These are phyloP conservation scores for Nosema muscidifuracis DNA, from an alignment of 371 early-diverging fungal genomes.

Conservation along the genomic window DNA sequence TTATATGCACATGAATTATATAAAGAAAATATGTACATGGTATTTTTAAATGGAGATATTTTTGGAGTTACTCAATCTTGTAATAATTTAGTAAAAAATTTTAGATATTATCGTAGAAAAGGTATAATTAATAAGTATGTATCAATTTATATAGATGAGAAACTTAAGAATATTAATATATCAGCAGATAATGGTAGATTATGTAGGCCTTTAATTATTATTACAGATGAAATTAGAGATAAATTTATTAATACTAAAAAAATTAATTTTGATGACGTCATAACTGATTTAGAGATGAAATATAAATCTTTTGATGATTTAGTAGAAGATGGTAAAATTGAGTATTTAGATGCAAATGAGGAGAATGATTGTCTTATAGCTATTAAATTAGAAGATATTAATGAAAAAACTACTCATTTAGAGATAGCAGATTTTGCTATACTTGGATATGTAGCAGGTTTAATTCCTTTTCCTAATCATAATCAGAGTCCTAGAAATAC, in stretches of 20 bases:
- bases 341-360: conserved; percentile 96
- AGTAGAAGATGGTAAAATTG: conserved; percentile 79
- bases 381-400: conserved; percentile 73
- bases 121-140: conserved; percentile 81
- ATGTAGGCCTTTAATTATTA: conserved; percentile 90
- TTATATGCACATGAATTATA: conserved; percentile 75
- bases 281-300: conserved; percentile 37
- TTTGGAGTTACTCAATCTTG: conserved; percentile 75
- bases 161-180: conserved; percentile 76
- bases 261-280: background rate
- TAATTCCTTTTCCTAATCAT: conserved; percentile 99
- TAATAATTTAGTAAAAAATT: conserved; percentile 70
- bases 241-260: background rate
- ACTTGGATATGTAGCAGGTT: conserved; percentile 88
- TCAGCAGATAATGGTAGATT: conserved; percentile 94
- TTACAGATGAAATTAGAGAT: conserved; percentile 65
- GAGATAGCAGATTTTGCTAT: conserved; percentile 95
- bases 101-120: conserved; percentile 75
- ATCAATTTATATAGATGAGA: conserved; percentile 76
- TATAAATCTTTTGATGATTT: conserved; percentile 76
- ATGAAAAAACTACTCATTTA: conserved; percentile 74
- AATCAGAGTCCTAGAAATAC: conserved; percentile 99
- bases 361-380: conserved; percentile 90
- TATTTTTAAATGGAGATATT: conserved; percentile 81
- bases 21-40: conserved; percentile 68